Percentiles rank a stretch among this genome's conserved stretches.
Conservation (phyloP, 2,329 filamentous ascomycete genomes). For the Gaeumannomyces tritici region DNA sequence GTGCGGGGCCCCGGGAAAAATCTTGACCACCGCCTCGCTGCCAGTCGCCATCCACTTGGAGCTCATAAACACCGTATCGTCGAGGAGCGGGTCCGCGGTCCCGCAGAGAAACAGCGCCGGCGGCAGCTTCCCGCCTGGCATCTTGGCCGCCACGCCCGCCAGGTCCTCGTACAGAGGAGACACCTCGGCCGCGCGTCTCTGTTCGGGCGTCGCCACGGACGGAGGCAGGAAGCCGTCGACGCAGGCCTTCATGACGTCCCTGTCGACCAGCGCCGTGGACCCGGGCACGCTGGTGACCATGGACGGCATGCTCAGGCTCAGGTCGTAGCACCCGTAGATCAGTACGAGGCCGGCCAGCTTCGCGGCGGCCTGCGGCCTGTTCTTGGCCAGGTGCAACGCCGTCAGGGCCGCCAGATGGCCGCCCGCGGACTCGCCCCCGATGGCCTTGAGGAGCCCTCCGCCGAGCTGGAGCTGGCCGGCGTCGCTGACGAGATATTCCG, state of each 20-base stretch:
- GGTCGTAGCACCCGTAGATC: conserved; percentile 41
- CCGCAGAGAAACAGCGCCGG: conserved; percentile 44
- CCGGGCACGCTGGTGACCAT: conserved; percentile 30
- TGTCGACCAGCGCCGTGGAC: conserved; percentile 33
- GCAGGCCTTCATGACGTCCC: conserved; percentile 24
- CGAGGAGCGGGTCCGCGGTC: conserved; percentile 40
- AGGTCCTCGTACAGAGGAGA: conserved; percentile 40
- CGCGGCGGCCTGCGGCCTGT: conserved; percentile 20
- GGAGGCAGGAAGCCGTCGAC: background rate
- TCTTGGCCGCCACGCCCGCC: conserved; percentile 13
- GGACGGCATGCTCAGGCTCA: conserved; percentile 30
- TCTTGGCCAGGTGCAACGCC: conserved; percentile 33
- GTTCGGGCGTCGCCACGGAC: conserved; percentile 10
- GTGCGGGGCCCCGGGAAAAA: conserved; percentile 45
- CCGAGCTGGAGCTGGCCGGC: conserved; percentile 31
- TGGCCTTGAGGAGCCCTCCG: conserved; percentile 21
- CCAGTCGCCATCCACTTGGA: conserved; percentile 35
- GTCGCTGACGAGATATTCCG: conserved; percentile 37
- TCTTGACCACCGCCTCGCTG: conserved; percentile 27
- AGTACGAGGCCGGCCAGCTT: conserved; percentile 38
- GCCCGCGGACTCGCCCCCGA: background rate
- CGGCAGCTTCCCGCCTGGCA: conserved; percentile 25
- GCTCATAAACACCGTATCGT: conserved; percentile 27
- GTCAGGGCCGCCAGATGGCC: background rate
- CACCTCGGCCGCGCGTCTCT: conserved; percentile 32